A percentile compares a stretch with the other conserved stretches of the same genome.
Conservation (phyloP, 176 grass and related monocot genomes). For the Lolium multiflorum region DNA sequence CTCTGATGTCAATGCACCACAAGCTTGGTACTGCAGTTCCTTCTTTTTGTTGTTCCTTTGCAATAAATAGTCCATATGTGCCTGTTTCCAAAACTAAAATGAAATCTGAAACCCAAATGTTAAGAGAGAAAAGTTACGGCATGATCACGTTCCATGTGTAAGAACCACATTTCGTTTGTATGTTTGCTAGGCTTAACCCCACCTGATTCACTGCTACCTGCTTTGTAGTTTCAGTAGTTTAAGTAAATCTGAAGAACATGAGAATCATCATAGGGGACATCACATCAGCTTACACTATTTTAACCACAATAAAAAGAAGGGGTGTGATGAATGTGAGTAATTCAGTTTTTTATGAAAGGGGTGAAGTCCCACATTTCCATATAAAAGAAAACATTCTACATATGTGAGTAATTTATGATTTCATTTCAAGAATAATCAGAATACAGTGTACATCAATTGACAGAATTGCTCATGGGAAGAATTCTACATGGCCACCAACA, state of each 20-base stretch:
- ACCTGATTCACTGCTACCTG: not conserved
- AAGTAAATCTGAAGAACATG: constrained; percentile 22
- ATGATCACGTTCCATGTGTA: not conserved
- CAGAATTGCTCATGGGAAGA: constrained; percentile 72
- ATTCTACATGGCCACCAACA: constrained; percentile 90
- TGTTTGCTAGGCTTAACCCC: constrained; percentile 2
- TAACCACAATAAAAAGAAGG: not conserved
- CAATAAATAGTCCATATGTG: not conserved
- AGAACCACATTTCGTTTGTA: not conserved
- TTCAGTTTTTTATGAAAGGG: too few species aligned
- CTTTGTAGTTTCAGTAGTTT: constrained; percentile 3
- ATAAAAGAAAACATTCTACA: too few species aligned
- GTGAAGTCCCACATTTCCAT: too few species aligned
- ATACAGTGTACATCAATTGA: constrained; percentile 39
- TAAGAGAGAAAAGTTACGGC: not conserved
- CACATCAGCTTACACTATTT: not conserved
- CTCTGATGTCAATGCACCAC: not conserved
- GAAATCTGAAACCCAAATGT: not conserved
- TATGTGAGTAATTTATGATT: not conserved
- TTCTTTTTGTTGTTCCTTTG: not conserved
- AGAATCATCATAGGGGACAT: not conserved
- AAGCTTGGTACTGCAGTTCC: not conserved
- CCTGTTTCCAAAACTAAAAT: not conserved
- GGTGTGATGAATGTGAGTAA: too few species aligned
- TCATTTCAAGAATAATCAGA: constrained; percentile 53